Base-by-base conservation (phyloP, 148 eudicot species). In the Nepenthes mirabilis region DNA sequence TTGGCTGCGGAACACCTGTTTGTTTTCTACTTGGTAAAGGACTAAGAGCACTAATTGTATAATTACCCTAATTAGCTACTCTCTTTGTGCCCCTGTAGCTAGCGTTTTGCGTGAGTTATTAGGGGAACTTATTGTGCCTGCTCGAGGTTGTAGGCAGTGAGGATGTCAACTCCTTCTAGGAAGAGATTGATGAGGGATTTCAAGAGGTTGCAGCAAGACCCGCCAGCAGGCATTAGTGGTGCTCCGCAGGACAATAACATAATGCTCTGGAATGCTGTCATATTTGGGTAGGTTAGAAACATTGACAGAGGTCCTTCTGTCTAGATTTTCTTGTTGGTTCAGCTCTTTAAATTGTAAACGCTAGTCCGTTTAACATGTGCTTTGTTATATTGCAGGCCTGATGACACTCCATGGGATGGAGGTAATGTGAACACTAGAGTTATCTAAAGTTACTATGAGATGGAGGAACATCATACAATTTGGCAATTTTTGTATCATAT, bases 361-460 rank as follows among this genome's bases (percentile, higher is more conserved):
- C 65, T 65, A 14, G 36, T 43, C 62, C 53, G 45, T 37, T 57
- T 47, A 9, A 12, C 52, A 59, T 47, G 2, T 52, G 52, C 59
- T 14, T 60, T 61, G 34, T 66, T 59, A 60, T 48, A 48, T 72
- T 83, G 81, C 85, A 83, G 89, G 34, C 89, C 89, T 34, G 85
- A 83, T 73, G 85, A 83, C 67, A 83, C 85, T 37, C 85, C 89
- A 23, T 83, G 89, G 89, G 85, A 83, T 67, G 85, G 89, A 80
- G 89, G 89, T 83, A 67, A 71, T 6, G 14, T 55, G 51, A 66
- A 65, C 50, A 47, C 43, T 9, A n/a, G 7, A 67, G 49, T 40
- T 37, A 37, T 32, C 35, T 14, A 14, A 7, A 52, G 14, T 52
- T n/a, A 6, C 11, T 23, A 50, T 2, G 12, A n/a, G 55, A 52